A percentile compares a stretch with the other conserved stretches of the same genome.
Conservation (phyloP, 805 yeast genomes). For the Cyberlindnera mycetangii region DNA sequence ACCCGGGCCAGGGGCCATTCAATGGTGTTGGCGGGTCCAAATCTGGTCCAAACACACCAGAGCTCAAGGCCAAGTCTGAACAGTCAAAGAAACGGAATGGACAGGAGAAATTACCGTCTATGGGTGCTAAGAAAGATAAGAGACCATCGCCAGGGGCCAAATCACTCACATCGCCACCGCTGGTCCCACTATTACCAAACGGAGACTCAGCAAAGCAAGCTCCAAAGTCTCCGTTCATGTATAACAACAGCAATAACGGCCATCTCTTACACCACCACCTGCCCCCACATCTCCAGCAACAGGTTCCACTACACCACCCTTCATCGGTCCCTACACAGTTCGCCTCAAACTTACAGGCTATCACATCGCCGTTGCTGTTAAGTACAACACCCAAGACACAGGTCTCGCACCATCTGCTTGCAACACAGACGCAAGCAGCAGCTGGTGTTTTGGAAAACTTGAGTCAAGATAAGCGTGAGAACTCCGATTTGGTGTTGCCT, state of each 20-base stretch:
- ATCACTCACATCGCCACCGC: constrained; percentile 33
- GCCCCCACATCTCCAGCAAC: constrained; percentile 28
- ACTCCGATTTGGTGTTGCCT: constrained; percentile 7
- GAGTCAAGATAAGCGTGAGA: constrained; percentile 19
- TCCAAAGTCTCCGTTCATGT: constrained; percentile 23
- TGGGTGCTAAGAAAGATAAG: constrained; percentile 4
- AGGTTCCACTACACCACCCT: constrained; percentile 46
- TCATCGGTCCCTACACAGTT: constrained; percentile 68
- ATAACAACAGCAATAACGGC: background rate
- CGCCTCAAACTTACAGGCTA: constrained; percentile 60
- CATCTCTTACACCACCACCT: constrained; percentile 30
- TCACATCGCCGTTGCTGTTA: constrained; percentile 62
- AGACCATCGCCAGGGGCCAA: constrained; percentile 14
- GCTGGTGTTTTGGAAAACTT: constrained; percentile 29
- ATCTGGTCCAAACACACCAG: constrained; percentile 23
- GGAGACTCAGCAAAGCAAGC: constrained; percentile 13
- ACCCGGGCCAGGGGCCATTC: constrained; percentile 24
- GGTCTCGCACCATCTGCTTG: constrained; percentile 33
- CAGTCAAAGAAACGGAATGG: constrained; percentile 13
- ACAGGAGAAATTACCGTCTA: background rate
- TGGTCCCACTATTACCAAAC: constrained; percentile 41
- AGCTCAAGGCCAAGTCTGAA: constrained; percentile 20
- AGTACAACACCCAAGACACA: constrained; percentile 39
- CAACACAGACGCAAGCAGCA: constrained; percentile 28
- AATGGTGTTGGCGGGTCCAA: constrained; percentile 13